Evolutionary conservation across 805 yeast species (phyloP), one percentile per base, ranked within the genome.

Genomic region (Saccharomycopsis vini): DNA sequence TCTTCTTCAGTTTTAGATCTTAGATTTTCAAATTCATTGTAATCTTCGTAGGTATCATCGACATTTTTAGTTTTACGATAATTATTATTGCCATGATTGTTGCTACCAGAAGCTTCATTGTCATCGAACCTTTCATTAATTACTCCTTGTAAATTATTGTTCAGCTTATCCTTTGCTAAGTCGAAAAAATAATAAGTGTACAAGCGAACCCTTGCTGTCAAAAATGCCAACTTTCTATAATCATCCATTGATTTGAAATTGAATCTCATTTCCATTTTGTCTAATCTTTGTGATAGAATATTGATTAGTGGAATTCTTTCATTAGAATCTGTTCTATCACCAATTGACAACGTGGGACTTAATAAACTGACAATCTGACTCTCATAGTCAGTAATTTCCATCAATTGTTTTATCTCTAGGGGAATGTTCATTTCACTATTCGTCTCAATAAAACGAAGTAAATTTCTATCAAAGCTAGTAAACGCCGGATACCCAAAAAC

Each of bases 401-500:
- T 74, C 84, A 87, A 81, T 52, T 78, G 87, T 42, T 75, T 71
- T 36, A 90, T 69, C n/a, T 75, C 62, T 15, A 61, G 57, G 1
- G 90, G 84, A 18, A 84, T 62, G 20, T 64, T 67, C 20, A 60
- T 47, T 21, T 47, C 50, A n/a, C 44, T 42, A 23, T 73, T 9
- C 74, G 68, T 36, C 73, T 44, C 47, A 23, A 42, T 20, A 31
- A 46, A 46, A 5, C 62, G 52, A 73, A 71, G 3, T 78, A 69
- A 4, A 69, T 69, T 55, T 81, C 74, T 1, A 87, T 87, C 95
- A 56, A 88, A 84, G 47, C 81, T 85, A 3, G 85, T 89, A 61
- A 87, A 88, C 0, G 95, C 87, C 0, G 97, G 98, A 56, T 83
- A 89, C 16, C 98, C 98, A 63, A 88, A 87, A 9, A 95, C 81